A percentile compares a stretch with the other conserved stretches of the same genome.
Conservation (phyloP, 2,329 filamentous ascomycete species). For the Juglanconis juglandina region DNA sequence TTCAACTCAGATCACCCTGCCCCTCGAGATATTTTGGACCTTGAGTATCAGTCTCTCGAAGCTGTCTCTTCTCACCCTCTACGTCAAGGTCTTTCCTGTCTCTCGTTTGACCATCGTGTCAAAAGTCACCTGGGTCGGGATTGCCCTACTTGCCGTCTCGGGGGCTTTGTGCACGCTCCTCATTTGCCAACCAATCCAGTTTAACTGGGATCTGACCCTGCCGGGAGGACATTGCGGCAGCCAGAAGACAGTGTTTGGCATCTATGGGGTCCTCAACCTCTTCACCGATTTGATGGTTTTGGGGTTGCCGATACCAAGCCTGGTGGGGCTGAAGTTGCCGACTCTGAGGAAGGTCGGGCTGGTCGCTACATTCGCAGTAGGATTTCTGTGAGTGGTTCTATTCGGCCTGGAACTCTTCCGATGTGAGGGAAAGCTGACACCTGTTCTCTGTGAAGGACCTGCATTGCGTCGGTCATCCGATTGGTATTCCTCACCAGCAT, state of each 20-base stretch:
- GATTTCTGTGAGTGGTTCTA: slow-evolving; percentile 1
- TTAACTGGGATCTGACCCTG: slow-evolving; percentile 26
- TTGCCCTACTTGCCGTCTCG: slow-evolving; percentile 19
- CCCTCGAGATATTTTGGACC: slow-evolving; percentile 12
- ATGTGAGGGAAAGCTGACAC: background rate
- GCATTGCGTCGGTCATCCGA: slow-evolving; percentile 5
- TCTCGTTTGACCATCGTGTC: slow-evolving; percentile 8
- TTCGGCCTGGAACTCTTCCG: background rate
- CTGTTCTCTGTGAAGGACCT: background rate
- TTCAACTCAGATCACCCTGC: background rate
- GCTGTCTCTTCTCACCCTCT: slow-evolving; percentile 10
- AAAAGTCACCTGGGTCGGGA: slow-evolving; percentile 17
- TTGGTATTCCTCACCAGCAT: slow-evolving; percentile 9
- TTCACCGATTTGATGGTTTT: slow-evolving; percentile 13
- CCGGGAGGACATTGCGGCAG: slow-evolving; percentile 20
- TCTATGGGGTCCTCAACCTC: slow-evolving; percentile 13
- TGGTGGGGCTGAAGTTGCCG: slow-evolving; percentile 4
- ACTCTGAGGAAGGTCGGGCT: slow-evolving; percentile 4
- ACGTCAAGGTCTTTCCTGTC: slow-evolving; percentile 12
- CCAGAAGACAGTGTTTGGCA: slow-evolving; percentile 16
- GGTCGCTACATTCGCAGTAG: slow-evolving; percentile 6
- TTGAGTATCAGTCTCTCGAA: slow-evolving; percentile 13
- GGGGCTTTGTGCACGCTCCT: slow-evolving; percentile 20
- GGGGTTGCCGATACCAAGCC: slow-evolving; percentile 7
- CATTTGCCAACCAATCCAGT: slow-evolving; percentile 22